phyloP scores from a whole-genome alignment of 1,284 basidiomycete species.

The Moesziomyces sp. region DNA sequence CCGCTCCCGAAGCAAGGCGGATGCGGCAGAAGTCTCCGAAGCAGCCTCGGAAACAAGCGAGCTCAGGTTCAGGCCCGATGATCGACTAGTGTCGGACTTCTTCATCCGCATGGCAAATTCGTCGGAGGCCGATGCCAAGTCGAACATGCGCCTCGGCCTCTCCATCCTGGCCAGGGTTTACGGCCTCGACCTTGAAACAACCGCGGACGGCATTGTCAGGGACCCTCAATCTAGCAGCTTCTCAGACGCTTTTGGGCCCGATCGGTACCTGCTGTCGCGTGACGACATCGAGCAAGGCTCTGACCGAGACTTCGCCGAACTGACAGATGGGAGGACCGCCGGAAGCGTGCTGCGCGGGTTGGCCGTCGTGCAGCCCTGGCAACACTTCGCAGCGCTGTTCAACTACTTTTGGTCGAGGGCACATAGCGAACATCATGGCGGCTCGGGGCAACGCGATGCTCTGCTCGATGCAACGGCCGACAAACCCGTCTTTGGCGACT shows the following conservation, averaged over 20 bases:
- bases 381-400: conserved; percentile 23
- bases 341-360: conserved; percentile 5
- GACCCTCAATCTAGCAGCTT: conserved; percentile 5
- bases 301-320: conserved; percentile 2
- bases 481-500: conserved; percentile 13
- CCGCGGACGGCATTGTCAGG: conserved; percentile 27
- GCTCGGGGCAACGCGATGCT: background rate
- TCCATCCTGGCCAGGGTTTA: conserved; percentile 17
- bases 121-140: background rate
- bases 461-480: no score
- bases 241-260: background rate
- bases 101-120: conserved; percentile 1
- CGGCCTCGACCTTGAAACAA: conserved; percentile 25
- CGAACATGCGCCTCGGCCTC: conserved; percentile 5
- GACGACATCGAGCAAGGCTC: conserved; percentile 2
- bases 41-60: background rate
- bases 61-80: conserved; percentile 31
- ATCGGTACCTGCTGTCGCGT: conserved; percentile 12
- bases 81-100: conserved; percentile 11
- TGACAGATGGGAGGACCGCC: conserved; percentile 5
- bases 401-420: conserved; percentile 37
- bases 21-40: background rate
- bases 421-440: conserved; percentile 6
- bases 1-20: background rate
- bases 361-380: background rate